Conservation (phyloP, 305 asterid species). For the Solanum hybrid region DNA sequence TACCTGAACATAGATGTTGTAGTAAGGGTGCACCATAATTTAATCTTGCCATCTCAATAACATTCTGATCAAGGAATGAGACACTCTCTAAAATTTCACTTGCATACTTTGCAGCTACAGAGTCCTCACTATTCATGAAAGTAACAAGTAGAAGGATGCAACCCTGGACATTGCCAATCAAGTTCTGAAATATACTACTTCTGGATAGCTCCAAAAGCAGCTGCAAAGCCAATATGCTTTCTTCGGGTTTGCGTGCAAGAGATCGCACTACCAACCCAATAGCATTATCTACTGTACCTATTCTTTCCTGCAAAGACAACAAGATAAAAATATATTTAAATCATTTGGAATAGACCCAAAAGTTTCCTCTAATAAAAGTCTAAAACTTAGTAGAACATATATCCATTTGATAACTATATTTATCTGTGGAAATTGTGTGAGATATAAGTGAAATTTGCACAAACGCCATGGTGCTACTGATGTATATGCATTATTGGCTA, state of each 20-base stretch:
- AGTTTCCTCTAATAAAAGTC: background rate
- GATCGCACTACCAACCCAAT: conserved; percentile 31
- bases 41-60: conserved; percentile 37
- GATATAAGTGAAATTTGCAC: background rate
- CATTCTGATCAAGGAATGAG: conserved; percentile 30
- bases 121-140: conserved; percentile 29
- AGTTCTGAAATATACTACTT: conserved; percentile 14
- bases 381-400: background rate
- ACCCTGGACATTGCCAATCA: conserved; percentile 36
- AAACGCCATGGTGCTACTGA: background rate
- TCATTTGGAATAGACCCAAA: background rate
- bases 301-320: conserved; percentile 27
- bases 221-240: conserved; percentile 31
- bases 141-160: conserved; percentile 43
- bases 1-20: conserved; percentile 37
- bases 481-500: background rate
- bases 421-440: background rate
- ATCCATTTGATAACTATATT: background rate
- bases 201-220: conserved; percentile 38
- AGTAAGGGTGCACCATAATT: conserved; percentile 32
- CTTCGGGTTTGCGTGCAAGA: conserved; percentile 42
- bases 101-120: conserved; percentile 30
- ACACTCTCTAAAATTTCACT: conserved; percentile 26
- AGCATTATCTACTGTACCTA: conserved; percentile 25
- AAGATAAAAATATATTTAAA: background rate